These are phyloP conservation scores for Penicillium fuscoglaucum DNA, from an alignment of 2,329 filamentous ascomycete genomes.

Conservation along the genomic window DNA sequence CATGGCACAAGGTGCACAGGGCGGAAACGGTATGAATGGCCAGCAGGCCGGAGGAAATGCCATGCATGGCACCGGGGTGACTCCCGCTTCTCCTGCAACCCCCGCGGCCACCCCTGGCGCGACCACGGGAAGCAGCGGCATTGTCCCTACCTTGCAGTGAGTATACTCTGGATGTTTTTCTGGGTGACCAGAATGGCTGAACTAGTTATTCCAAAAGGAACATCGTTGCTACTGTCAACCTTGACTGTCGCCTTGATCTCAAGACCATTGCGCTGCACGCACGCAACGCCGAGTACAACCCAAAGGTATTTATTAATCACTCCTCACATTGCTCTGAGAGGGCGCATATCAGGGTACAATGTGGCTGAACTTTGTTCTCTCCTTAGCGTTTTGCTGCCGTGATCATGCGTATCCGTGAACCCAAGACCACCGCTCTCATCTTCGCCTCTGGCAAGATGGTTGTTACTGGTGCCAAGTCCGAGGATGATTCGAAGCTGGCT, in stretches of 20 bases:
- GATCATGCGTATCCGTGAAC: constrained; percentile 99
- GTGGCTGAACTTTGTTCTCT: constrained; percentile 47
- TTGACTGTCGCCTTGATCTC: constrained; percentile 93
- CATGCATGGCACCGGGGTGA: constrained; percentile 73
- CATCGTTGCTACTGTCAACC: constrained; percentile 97
- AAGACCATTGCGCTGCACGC: constrained; percentile 99
- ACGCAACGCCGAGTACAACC: constrained; percentile 97
- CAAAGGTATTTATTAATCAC: constrained; percentile 68
- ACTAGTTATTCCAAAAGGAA: constrained; percentile 66
- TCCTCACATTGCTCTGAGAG: constrained; percentile 34
- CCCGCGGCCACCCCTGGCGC: constrained; percentile 81
- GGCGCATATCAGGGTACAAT: constrained; percentile 39
- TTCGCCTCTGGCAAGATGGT: constrained; percentile 99
- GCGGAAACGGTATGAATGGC: constrained; percentile 53
- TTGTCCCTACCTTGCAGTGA: constrained; percentile 95
- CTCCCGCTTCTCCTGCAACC: constrained; percentile 71
- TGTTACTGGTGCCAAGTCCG: constrained; percentile 94
- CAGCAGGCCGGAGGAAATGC: constrained; percentile 60
- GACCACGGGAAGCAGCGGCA: constrained; percentile 77
- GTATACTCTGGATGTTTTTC: constrained; percentile 60
- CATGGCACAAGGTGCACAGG: constrained; percentile 42
- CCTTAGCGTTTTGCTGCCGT: constrained; percentile 93
- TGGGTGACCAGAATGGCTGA: constrained; percentile 52
- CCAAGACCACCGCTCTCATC: constrained; percentile 96
- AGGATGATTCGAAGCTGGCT: constrained; percentile 96